Evolutionary conservation across 2,329 filamentous ascomycete species (phyloP).

Genomic region (Penicillium sp.): DNA sequence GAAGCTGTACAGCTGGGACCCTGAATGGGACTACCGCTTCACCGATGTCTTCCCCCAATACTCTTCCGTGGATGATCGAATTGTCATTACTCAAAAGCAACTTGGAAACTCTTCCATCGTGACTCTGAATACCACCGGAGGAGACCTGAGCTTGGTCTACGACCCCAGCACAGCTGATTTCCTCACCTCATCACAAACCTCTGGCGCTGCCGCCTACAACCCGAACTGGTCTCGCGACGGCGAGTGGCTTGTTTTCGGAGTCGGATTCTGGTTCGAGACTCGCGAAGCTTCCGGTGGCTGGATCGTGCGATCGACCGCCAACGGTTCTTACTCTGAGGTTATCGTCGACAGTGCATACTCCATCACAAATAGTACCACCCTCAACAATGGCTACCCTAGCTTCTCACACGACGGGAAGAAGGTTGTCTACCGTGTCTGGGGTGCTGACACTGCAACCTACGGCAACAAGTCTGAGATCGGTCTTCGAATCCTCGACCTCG

Average conservation of each 20-base stretch:
- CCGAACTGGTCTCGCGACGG: conserved; percentile 43
- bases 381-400: conserved; percentile 17
- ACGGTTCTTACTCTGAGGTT: conserved; percentile 9
- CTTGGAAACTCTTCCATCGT: conserved; percentile 43
- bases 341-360: conserved; percentile 5
- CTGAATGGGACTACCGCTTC: conserved; percentile 46
- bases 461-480: conserved; percentile 8
- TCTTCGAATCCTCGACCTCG: conserved; percentile 15
- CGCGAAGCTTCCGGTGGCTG: conserved; percentile 8
- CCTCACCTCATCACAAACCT: conserved; percentile 20
- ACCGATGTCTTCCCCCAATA: conserved; percentile 46
- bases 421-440: conserved; percentile 18
- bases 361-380: neutral
- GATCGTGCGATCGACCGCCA: conserved; percentile 10
- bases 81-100: conserved; percentile 43
- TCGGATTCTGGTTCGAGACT: conserved; percentile 14
- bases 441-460: neutral
- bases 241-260: conserved; percentile 31
- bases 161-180: conserved; percentile 15
- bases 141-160: conserved; percentile 27
- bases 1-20: conserved; percentile 42
- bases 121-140: conserved; percentile 27
- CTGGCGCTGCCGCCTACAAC: conserved; percentile 42
- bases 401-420: conserved; percentile 16
- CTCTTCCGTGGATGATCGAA: conserved; percentile 19